phyloP scores from a whole-genome alignment of 306 rosid genomes.

The Quercus cerris region DNA sequence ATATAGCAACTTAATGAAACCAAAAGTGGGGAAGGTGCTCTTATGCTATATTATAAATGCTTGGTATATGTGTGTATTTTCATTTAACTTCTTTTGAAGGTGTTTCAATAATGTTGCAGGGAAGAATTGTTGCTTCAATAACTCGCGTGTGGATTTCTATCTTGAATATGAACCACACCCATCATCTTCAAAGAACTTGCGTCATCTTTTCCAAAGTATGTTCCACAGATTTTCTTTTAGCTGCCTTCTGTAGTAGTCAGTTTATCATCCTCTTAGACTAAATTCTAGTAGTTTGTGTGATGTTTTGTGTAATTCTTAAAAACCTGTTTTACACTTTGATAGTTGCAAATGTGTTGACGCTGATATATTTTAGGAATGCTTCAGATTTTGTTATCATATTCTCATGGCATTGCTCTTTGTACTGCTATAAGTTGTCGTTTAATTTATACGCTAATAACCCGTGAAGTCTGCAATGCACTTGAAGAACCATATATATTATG shows the following conservation, averaged over 20 bases:
- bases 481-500: neutral
- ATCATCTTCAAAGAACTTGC: slow-evolving; percentile 80
- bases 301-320: neutral
- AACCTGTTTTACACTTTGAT: neutral
- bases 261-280: neutral
- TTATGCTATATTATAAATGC: neutral
- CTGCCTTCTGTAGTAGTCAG: neutral
- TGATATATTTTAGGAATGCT: neutral
- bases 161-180: slow-evolving; percentile 87
- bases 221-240: slow-evolving; percentile 20
- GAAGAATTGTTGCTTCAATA: slow-evolving; percentile 85
- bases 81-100: slow-evolving; percentile 10
- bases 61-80: neutral
- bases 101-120: slow-evolving; percentile 54
- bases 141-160: slow-evolving; percentile 73
- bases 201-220: slow-evolving; percentile 94
- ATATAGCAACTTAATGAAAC: neutral
- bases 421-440: neutral
- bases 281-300: neutral
- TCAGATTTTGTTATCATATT: neutral
- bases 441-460: neutral
- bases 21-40: neutral
- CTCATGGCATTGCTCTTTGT: neutral
- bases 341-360: neutral
- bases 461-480: neutral